Conservation (phyloP, 768 basidiomycete species). For the Russula griseocarnosa region DNA sequence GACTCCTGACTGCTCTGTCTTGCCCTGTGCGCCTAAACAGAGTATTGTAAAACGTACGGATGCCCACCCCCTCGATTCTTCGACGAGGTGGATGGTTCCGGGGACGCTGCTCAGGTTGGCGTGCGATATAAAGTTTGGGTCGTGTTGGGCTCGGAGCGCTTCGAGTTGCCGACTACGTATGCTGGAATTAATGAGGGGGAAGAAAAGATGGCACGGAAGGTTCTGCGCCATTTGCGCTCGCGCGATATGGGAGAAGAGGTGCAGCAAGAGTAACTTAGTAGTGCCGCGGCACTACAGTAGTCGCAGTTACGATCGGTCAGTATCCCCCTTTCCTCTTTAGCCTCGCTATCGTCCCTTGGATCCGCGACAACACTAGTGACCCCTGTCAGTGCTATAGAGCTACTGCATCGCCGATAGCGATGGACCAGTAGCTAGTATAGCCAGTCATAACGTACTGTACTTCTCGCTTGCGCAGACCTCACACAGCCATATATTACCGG, state of each 20-base stretch:
- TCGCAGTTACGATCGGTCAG: too few relatives aligned
- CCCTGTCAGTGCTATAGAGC: too few relatives aligned
- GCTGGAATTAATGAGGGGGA: slow-evolving; percentile 24
- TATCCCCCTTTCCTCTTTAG: too few relatives aligned
- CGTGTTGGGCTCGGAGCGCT: slow-evolving; percentile 26
- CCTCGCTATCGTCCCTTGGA: too few relatives aligned
- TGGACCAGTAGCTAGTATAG: too few relatives aligned
- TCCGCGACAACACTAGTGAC: too few relatives aligned
- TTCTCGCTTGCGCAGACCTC: too few relatives aligned
- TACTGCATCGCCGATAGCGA: too few relatives aligned
- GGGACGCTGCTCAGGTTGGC: neutral
- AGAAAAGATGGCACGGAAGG: slow-evolving; percentile 29
- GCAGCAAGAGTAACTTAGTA: neutral
- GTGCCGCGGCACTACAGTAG: too few relatives aligned
- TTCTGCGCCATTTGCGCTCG: slow-evolving; percentile 27
- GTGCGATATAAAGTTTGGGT: slow-evolving; percentile 28
- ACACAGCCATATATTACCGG: too few relatives aligned
- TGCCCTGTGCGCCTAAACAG: neutral
- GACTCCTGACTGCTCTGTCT: too few relatives aligned
- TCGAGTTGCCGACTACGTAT: slow-evolving; percentile 28
- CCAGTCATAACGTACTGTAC: too few relatives aligned
- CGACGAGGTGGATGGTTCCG: neutral
- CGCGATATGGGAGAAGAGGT: neutral
- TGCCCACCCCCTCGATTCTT: slow-evolving; percentile 9
- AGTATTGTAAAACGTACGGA: slow-evolving; percentile 10